A percentile compares a stretch with the other conserved stretches of the same genome.
Evolutionary conservation across 441 rosid genomes (phyloP).

Genomic region (Populus tomentosa): DNA sequence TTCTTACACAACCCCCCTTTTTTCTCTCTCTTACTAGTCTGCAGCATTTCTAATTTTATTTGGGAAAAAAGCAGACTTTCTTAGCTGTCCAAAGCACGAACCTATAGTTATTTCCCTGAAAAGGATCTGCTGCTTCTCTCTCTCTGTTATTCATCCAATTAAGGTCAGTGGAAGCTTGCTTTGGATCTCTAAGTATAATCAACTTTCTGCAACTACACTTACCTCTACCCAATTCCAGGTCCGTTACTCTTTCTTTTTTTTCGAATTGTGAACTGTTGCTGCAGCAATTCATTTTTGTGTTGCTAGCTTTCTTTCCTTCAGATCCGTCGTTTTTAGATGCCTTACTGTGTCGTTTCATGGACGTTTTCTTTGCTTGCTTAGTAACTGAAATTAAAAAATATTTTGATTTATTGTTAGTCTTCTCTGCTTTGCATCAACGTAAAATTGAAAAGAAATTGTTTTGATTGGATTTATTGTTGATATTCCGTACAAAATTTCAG

Average conservation of each 20-base stretch:
- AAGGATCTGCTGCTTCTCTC: background rate
- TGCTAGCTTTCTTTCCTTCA: slow-evolving; percentile 25
- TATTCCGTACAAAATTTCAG: background rate
- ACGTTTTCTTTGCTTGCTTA: background rate
- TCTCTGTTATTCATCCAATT: background rate
- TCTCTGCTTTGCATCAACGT: background rate
- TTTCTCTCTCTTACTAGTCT: background rate
- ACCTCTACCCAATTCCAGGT: slow-evolving; percentile 18
- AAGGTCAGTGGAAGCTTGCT: background rate
- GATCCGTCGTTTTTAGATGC: slow-evolving; percentile 34
- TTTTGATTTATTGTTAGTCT: background rate
- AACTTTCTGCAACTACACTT: background rate
- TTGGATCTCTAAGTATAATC: background rate
- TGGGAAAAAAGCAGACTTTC: background rate
- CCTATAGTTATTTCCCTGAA: background rate
- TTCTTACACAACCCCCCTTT: background rate
- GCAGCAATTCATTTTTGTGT: background rate
- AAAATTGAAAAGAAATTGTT: background rate
- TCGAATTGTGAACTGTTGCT: background rate
- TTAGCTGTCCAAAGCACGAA: background rate
- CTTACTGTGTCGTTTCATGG: slow-evolving; percentile 1
- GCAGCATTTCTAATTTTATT: background rate
- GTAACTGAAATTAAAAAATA: background rate
- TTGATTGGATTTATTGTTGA: background rate
- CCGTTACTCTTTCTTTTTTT: background rate